These are phyloP conservation scores for Cylindrodendrum hubeiense DNA, from an alignment of 2,329 filamentous ascomycete genomes.

Conservation along the genomic window DNA sequence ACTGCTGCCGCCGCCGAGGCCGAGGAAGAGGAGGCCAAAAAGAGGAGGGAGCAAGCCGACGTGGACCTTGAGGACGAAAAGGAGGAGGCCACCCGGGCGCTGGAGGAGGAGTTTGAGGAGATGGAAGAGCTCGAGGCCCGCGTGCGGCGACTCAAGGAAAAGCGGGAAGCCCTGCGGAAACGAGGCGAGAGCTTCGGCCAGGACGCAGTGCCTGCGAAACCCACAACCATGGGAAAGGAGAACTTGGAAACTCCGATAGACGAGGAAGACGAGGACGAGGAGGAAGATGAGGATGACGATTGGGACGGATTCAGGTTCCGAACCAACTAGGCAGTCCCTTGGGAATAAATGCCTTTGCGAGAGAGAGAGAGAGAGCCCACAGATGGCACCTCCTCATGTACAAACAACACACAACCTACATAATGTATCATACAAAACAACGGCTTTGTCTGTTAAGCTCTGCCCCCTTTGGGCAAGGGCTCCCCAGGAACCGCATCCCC, in stretches of 20 bases:
- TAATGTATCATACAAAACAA: slow-evolving; percentile 43
- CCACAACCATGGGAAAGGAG: slow-evolving; percentile 41
- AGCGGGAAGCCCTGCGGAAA: slow-evolving; percentile 74
- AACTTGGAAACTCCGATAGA: slow-evolving; percentile 45
- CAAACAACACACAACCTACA: slow-evolving; percentile 39
- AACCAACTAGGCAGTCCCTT: slow-evolving; percentile 11
- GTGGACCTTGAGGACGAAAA: slow-evolving; percentile 73
- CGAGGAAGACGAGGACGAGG: slow-evolving; percentile 58
- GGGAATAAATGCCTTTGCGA: neutral
- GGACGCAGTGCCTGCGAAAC: slow-evolving; percentile 41
- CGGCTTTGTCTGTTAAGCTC: slow-evolving; percentile 1
- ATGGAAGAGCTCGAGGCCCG: slow-evolving; percentile 84
- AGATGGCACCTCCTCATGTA: slow-evolving; percentile 33
- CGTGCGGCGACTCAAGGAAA: slow-evolving; percentile 76
- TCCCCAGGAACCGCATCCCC: neutral
- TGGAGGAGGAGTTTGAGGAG: slow-evolving; percentile 84
- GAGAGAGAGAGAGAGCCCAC: slow-evolving; percentile 13
- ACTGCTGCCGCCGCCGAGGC: slow-evolving; percentile 66
- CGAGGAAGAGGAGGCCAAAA: slow-evolving; percentile 63
- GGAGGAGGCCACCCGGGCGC: slow-evolving; percentile 79
- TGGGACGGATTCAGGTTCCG: slow-evolving; percentile 71
- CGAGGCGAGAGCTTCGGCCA: slow-evolving; percentile 46
- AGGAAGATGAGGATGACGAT: slow-evolving; percentile 63
- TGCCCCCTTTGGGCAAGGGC: slow-evolving; percentile 1
- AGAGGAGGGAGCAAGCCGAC: slow-evolving; percentile 67